These are phyloP conservation scores for Coprinopsis marcescibilis DNA, from an alignment of 768 basidiomycete genomes.

Conservation along the genomic window DNA sequence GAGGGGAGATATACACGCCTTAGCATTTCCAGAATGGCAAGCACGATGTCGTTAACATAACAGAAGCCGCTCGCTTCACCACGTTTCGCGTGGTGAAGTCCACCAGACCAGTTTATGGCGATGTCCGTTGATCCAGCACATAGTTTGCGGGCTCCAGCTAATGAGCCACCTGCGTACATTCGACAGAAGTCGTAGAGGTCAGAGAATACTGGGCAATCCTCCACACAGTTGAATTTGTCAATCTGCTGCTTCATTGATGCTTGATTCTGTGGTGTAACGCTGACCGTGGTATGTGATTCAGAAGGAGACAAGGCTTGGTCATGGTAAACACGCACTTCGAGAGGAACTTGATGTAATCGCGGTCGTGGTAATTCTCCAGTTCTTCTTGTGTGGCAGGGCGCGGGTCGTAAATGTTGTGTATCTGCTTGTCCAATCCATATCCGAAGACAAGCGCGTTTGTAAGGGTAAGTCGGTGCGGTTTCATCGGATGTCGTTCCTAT, in stretches of 20 bases:
- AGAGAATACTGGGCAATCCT: constrained; percentile 94
- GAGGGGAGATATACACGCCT: constrained; percentile 40
- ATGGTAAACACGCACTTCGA: constrained; percentile 51
- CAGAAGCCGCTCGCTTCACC: constrained; percentile 98
- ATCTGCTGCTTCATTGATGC: constrained; percentile 71
- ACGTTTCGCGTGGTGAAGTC: constrained; percentile 96
- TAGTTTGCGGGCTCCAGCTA: constrained; percentile 88
- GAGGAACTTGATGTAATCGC: constrained; percentile 95
- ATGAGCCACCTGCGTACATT: constrained; percentile 88
- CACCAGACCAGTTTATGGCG: constrained; percentile 98
- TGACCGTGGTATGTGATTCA: constrained; percentile 22
- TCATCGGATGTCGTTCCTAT: constrained; percentile 98
- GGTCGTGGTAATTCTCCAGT: constrained; percentile 86
- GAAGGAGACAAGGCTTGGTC: neutral
- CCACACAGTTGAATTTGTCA: constrained; percentile 88
- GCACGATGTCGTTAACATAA: constrained; percentile 95
- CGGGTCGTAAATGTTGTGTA: constrained; percentile 88
- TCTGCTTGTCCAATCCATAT: constrained; percentile 92
- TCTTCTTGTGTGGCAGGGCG: constrained; percentile 85
- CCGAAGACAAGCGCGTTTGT: constrained; percentile 95
- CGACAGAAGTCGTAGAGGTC: constrained; percentile 93
- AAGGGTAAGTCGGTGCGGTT: constrained; percentile 91
- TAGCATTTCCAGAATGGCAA: constrained; percentile 89
- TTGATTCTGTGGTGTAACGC: constrained; percentile 75
- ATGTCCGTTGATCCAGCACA: constrained; percentile 86